phyloP scores from a whole-genome alignment of 495 filamentous ascomycete species.

The Hyaloscypha hepaticicola region DNA sequence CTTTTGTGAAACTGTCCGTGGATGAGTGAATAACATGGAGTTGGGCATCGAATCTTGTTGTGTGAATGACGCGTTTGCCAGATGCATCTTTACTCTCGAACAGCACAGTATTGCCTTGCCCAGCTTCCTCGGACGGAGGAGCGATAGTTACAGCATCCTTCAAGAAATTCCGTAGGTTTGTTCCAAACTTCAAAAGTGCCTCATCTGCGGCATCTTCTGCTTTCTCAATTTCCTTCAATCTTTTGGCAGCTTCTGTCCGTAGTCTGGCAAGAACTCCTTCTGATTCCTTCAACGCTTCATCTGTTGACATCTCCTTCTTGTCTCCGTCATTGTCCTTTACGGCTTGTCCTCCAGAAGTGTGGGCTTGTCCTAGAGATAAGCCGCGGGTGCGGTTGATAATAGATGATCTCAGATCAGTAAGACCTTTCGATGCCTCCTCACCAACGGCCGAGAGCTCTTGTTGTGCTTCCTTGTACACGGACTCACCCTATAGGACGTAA shows the following conservation, averaged over 20 bases:
- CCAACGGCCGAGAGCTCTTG: slow-evolving; percentile 78
- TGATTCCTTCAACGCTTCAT: slow-evolving; percentile 59
- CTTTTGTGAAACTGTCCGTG: slow-evolving; percentile 78
- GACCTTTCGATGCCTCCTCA: slow-evolving; percentile 79
- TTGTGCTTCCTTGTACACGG: slow-evolving; percentile 77
- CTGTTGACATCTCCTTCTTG: slow-evolving; percentile 42
- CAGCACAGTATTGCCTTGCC: slow-evolving; percentile 51
- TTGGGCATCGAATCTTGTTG: slow-evolving; percentile 92
- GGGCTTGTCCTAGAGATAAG: slow-evolving; percentile 57
- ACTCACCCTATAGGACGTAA: slow-evolving; percentile 63
- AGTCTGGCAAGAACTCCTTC: slow-evolving; percentile 83
- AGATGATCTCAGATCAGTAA: slow-evolving; percentile 66
- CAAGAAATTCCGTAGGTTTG: slow-evolving; percentile 87
- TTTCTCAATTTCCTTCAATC: slow-evolving; percentile 86
- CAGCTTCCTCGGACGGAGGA: slow-evolving; percentile 49
- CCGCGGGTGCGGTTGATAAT: slow-evolving; percentile 71
- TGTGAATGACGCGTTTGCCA: slow-evolving; percentile 87
- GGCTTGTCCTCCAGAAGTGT: slow-evolving; percentile 25
- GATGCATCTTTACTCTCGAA: slow-evolving; percentile 92
- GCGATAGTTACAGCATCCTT: slow-evolving; percentile 88
- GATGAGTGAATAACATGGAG: slow-evolving; percentile 91
- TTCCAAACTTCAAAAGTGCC: slow-evolving; percentile 88
- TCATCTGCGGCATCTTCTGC: slow-evolving; percentile 98
- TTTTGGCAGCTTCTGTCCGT: slow-evolving; percentile 75
- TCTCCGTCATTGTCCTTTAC: slow-evolving; percentile 38